Evolutionary conservation across 331 rosid species (phyloP).

Genomic region (Quercus lobata): DNA sequence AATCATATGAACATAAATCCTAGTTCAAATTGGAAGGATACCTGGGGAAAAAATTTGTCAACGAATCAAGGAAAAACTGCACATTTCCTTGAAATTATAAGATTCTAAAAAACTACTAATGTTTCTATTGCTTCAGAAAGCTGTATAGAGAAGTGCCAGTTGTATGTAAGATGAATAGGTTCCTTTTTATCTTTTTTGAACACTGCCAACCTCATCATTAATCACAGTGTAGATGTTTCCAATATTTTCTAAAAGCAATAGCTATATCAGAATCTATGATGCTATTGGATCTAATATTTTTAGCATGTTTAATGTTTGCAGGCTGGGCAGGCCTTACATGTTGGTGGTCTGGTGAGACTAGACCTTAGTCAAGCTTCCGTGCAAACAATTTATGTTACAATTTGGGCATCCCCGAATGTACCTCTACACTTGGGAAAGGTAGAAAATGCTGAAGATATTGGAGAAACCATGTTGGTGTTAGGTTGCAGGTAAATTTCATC

Average conservation of each 20-base stretch:
- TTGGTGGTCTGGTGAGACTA: constrained; percentile 79
- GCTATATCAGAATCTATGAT: constrained; percentile 5
- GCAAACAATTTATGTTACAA: too few relatives aligned
- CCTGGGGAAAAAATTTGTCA: not conserved
- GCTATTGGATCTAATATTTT: constrained; percentile 5
- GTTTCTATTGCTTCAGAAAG: not conserved
- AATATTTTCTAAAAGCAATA: not conserved
- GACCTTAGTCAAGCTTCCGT: constrained; percentile 12
- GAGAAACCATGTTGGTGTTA: too few relatives aligned
- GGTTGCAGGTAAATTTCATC: too few relatives aligned
- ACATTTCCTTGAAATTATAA: not conserved
- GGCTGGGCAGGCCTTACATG: constrained; percentile 77
- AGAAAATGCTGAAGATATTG: too few relatives aligned
- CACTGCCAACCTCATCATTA: not conserved
- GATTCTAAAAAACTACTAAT: not conserved
- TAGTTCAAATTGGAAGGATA: not conserved
- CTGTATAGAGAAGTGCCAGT: not conserved
- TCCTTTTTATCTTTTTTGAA: not conserved
- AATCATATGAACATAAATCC: too few relatives aligned
- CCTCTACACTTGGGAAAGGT: too few relatives aligned
- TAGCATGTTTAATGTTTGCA: constrained; percentile 30
- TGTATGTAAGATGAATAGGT: not conserved
- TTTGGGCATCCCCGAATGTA: too few relatives aligned
- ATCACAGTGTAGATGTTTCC: not conserved
- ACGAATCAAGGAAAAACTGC: not conserved